Evolutionary conservation across 2,329 filamentous ascomycete species (phyloP), one percentile per base, ranked within the genome.

Genomic region (Cytospora leucostoma): DNA sequence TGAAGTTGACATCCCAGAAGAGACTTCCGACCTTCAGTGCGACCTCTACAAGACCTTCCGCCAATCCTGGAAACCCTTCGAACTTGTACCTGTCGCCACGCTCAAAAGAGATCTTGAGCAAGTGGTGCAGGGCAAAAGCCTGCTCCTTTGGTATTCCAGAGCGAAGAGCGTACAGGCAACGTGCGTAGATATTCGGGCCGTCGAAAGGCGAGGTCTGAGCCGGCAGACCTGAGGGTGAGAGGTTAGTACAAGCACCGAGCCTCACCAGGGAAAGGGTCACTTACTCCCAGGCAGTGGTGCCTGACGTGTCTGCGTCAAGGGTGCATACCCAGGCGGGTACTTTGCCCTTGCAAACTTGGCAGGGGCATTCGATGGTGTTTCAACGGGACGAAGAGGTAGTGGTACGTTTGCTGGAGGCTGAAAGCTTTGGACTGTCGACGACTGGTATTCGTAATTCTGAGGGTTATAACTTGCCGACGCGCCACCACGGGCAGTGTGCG

Each of bases 21-120:
- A 97, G 77, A 54, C 82, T 84, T 62, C 90, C 90, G 49, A 96
- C 84, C 66, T 93, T 87, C 56, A 97, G 80, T 2, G 90, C 88
- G 72, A 96, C 96, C 66, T 93, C 90, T 61, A 96, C 87, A 11
- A 99, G 82, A 3, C 91, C 91, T 75, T 98, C 95, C 0, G 92
- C 92, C 34, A 99, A 82, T 11, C 92, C 89, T 1, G 91, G 89
- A 69, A 97, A 98, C 6, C 92, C 91, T 70, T 96, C 93, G 68
- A 98, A 97, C 65, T 92, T 90, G 77, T 96, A 97, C 75, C 97
- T 97, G 74, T 98, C 95, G 53, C 94, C 94, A 51, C 93, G 86
- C 75, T 98, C 93, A 72, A 89, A 95, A 0, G 93, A 97, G 34
- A 98, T 97, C 74, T 97, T 96, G 65, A 98, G 93, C 4, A 98